Conservation (phyloP, 352 stramenopile species). For the Globisporangium cederbergense region DNA sequence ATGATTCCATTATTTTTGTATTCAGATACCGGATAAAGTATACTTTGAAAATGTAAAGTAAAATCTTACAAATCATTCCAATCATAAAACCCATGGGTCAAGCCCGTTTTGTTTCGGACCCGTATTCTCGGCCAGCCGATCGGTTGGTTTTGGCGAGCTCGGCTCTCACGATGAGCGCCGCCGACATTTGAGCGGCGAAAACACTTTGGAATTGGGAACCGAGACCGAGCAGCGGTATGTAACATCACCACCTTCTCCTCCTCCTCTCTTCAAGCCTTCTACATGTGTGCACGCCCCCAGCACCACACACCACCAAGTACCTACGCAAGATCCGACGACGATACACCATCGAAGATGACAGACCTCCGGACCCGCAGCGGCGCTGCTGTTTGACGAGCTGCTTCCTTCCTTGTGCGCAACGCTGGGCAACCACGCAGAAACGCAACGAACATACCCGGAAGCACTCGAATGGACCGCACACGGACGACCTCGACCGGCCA, state of each 20-base stretch:
- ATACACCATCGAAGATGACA: conserved; percentile 16
- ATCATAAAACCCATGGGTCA: neutral
- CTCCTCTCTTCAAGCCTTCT: neutral
- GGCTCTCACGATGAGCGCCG: neutral
- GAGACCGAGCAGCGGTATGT: conserved; percentile 76
- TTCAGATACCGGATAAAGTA: neutral
- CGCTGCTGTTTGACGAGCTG: conserved; percentile 10
- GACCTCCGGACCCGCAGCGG: conserved; percentile 14
- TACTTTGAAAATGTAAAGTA: neutral
- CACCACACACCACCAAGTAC: conserved; percentile 5
- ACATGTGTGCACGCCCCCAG: conserved; percentile 2
- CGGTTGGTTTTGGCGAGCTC: conserved; percentile 6
- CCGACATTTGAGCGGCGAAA: conserved; percentile 2
- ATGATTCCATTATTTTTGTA: neutral
- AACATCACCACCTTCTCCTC: neutral
- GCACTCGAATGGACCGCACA: conserved; percentile 4
- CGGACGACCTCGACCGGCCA: conserved; percentile 14
- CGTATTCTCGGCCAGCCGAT: conserved; percentile 6
- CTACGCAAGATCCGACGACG: conserved; percentile 17
- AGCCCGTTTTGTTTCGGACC: neutral
- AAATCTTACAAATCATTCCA: neutral
- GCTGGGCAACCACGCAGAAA: neutral
- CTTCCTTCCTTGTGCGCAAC: neutral
- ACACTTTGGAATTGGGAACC: conserved; percentile 85
- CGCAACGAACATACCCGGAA: neutral